Conservation (phyloP, 441 rosid species). For the Oxalis stricta region DNA sequence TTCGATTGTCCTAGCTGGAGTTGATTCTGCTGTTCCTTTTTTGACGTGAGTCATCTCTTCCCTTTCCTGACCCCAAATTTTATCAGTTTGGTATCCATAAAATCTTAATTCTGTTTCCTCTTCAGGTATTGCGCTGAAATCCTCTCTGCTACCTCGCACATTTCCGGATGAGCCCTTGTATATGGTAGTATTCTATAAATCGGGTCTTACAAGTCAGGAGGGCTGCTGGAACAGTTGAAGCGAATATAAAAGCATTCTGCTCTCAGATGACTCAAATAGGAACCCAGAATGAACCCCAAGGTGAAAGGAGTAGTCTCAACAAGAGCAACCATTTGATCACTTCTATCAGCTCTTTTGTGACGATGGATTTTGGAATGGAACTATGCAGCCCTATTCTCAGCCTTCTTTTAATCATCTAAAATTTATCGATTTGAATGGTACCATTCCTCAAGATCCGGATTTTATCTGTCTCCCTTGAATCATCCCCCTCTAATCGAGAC, state of each 20-base stretch:
- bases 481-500: constrained; percentile 18
- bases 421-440: constrained; percentile 65
- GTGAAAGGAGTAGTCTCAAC: constrained; percentile 42
- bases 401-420: constrained; percentile 19
- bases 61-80: constrained; percentile 3
- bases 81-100: constrained; percentile 7
- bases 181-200: constrained; percentile 77
- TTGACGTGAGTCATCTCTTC: constrained; percentile 49
- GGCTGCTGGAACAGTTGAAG: constrained; percentile 91
- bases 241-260: constrained; percentile 71
- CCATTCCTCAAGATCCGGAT: constrained; percentile 32
- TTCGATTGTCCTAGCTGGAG: constrained; percentile 74
- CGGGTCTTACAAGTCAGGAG: constrained; percentile 87
- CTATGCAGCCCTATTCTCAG: constrained; percentile 29
- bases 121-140: constrained; percentile 90
- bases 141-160: constrained; percentile 87
- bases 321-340: constrained; percentile 21
- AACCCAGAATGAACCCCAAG: constrained; percentile 21
- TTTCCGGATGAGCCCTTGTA: constrained; percentile 94
- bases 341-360: constrained; percentile 14
- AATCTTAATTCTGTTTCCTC: constrained; percentile 10
- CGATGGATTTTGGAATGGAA: constrained; percentile 58
- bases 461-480: constrained; percentile 21
- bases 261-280: constrained; percentile 43
- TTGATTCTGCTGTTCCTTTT: constrained; percentile 51